Evolutionary conservation across 768 basidiomycete genomes (phyloP).

Genomic region (Calvatia gigantea): DNA sequence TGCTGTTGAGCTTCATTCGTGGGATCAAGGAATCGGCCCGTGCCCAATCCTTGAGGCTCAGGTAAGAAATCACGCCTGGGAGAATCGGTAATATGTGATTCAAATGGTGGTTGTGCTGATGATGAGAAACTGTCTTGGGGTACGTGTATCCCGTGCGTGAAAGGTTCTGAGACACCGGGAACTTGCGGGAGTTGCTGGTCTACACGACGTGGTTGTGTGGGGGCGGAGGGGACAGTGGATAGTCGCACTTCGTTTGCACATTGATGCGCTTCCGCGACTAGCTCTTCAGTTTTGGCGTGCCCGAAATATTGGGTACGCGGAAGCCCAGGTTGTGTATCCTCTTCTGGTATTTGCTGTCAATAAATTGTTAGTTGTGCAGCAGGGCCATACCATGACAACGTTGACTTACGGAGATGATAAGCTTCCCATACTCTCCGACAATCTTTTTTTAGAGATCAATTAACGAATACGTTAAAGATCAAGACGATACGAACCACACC

Average conservation of each 20-base stretch:
- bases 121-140: background rate
- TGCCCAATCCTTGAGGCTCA: slow-evolving; percentile 18
- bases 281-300: slow-evolving; percentile 55
- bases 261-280: slow-evolving; percentile 61
- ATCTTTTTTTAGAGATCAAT: slow-evolving; percentile 31
- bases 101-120: background rate
- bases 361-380: background rate
- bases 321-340: slow-evolving; percentile 76
- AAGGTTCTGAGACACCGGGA: slow-evolving; percentile 1
- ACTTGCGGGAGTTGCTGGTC: slow-evolving; percentile 13
- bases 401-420: slow-evolving; percentile 38
- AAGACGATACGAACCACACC: slow-evolving; percentile 41
- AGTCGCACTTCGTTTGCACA: slow-evolving; percentile 51
- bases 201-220: slow-evolving; percentile 14
- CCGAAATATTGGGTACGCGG: slow-evolving; percentile 70
- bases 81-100: background rate
- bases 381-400: background rate
- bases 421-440: slow-evolving; percentile 51
- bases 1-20: slow-evolving; percentile 9
- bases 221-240: slow-evolving; percentile 32
- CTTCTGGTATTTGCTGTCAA: slow-evolving; percentile 71
- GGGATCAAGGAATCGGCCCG: slow-evolving; percentile 25
- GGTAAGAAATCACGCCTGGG: background rate
- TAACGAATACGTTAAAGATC: background rate
- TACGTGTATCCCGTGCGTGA: no score